These are phyloP conservation scores for Verticillium albo-atrum DNA, from an alignment of 2,329 filamentous ascomycete genomes.

Conservation along the genomic window DNA sequence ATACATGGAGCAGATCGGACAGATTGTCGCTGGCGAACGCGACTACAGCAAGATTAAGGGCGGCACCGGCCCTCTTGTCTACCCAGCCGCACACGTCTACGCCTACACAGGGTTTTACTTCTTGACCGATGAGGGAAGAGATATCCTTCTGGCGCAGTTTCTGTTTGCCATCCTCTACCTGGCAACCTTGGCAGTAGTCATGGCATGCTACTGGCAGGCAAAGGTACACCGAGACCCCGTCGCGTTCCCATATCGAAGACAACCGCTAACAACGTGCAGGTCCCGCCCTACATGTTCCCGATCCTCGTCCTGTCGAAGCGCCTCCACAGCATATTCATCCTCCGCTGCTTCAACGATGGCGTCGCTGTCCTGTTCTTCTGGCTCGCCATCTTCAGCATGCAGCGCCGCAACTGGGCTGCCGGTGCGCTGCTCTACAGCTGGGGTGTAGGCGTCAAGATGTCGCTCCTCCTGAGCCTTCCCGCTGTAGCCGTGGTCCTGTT, in stretches of 20 bases:
- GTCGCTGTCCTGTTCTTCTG: conserved; percentile 83
- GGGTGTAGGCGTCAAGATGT: conserved; percentile 94
- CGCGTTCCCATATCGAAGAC: background rate
- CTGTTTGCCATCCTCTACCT: conserved; percentile 81
- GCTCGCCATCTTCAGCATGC: conserved; percentile 72
- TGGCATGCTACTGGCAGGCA: conserved; percentile 75
- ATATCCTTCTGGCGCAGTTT: conserved; percentile 78
- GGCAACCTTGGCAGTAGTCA: conserved; percentile 67
- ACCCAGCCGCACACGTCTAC: conserved; percentile 91
- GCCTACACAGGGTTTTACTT: conserved; percentile 77
- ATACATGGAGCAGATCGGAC: conserved; percentile 89
- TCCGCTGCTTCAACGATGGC: conserved; percentile 94
- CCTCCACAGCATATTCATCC: conserved; percentile 86
- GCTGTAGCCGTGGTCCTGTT: conserved; percentile 74
- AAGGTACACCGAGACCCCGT: conserved; percentile 50
- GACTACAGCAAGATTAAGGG: conserved; percentile 85
- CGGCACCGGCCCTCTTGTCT: conserved; percentile 88
- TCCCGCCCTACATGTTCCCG: conserved; percentile 81
- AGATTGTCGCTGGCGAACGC: conserved; percentile 78
- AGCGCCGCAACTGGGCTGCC: conserved; percentile 68
- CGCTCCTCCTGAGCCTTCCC: conserved; percentile 75
- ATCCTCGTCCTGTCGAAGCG: conserved; percentile 86
- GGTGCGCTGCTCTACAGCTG: conserved; percentile 70
- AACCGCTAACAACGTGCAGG: conserved; percentile 37
- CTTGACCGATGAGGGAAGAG: conserved; percentile 68